Conservation (phyloP, 2,329 filamentous ascomycete genomes). For the Aureobasidium sp. region DNA sequence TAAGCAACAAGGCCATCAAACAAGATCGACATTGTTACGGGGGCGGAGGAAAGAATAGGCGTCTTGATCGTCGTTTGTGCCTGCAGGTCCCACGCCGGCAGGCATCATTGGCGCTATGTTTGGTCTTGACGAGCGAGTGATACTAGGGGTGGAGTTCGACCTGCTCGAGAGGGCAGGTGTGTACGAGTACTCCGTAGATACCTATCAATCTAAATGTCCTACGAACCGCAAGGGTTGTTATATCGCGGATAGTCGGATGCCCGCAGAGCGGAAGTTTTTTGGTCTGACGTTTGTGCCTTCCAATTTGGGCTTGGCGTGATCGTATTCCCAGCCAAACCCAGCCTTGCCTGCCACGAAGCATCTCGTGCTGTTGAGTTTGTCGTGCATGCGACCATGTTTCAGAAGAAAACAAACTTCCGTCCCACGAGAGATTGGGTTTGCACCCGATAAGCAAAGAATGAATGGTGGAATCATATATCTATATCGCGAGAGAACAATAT, state of each 20-base stretch:
- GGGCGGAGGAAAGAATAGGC: neutral
- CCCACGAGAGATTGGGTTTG: neutral
- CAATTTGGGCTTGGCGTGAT: neutral
- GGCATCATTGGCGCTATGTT: slow-evolving; percentile 3
- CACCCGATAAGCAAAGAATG: neutral
- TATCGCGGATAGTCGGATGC: neutral
- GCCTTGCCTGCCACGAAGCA: neutral
- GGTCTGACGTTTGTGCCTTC: neutral
- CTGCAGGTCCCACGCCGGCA: slow-evolving; percentile 1
- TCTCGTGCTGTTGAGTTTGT: slow-evolving; percentile 1
- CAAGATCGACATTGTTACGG: slow-evolving; percentile 1
- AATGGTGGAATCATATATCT: neutral
- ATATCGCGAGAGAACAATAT: neutral
- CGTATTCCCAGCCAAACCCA: neutral
- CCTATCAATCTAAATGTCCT: neutral
- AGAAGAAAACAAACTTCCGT: neutral
- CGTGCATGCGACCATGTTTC: slow-evolving; percentile 8
- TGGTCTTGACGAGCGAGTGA: neutral
- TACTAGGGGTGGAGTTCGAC: neutral
- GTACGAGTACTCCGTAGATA: too few relatives aligned
- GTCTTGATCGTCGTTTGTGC: slow-evolving; percentile 5
- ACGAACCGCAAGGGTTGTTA: neutral
- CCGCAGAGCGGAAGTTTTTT: neutral
- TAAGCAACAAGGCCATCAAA: neutral
- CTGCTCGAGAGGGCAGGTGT: too few relatives aligned